Conservation (phyloP, 768 basidiomycete species). For the Naganishia vaughanmartiniae region DNA sequence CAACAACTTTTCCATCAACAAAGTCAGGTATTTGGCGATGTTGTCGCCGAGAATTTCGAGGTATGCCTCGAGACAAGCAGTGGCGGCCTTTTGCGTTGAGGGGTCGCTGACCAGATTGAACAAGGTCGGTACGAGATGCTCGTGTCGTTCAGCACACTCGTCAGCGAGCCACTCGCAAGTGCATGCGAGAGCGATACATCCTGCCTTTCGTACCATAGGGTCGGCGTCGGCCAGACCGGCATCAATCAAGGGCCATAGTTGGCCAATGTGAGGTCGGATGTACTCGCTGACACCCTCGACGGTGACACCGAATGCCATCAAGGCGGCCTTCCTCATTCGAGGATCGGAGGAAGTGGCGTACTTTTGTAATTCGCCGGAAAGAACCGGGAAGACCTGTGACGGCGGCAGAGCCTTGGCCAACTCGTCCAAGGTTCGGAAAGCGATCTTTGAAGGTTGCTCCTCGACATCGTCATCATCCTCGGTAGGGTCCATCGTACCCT, state of each 20-base stretch:
- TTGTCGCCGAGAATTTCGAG: constrained; percentile 86
- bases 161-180: constrained; percentile 97
- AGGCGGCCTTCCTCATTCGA: constrained; percentile 77
- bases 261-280: constrained; percentile 86
- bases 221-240: constrained; percentile 80
- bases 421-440: constrained; percentile 88
- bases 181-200: constrained; percentile 93
- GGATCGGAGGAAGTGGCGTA: constrained; percentile 82
- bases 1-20: constrained; percentile 91
- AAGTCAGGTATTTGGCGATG: constrained; percentile 83
- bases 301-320: constrained; percentile 90
- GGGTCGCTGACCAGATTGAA: constrained; percentile 86
- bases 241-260: constrained; percentile 93
- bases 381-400: constrained; percentile 88
- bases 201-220: constrained; percentile 82
- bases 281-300: constrained; percentile 98
- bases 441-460: constrained; percentile 53
- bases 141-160: constrained; percentile 78
- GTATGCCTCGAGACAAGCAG: constrained; percentile 91
- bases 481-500: constrained; percentile 88
- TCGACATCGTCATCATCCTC: constrained; percentile 60
- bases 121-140: constrained; percentile 79
- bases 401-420: constrained; percentile 90
- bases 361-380: constrained; percentile 74
- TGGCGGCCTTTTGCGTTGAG: constrained; percentile 84